Base-by-base conservation (phyloP, 805 yeast species). In the Saccharomycopsis vini region DNA sequence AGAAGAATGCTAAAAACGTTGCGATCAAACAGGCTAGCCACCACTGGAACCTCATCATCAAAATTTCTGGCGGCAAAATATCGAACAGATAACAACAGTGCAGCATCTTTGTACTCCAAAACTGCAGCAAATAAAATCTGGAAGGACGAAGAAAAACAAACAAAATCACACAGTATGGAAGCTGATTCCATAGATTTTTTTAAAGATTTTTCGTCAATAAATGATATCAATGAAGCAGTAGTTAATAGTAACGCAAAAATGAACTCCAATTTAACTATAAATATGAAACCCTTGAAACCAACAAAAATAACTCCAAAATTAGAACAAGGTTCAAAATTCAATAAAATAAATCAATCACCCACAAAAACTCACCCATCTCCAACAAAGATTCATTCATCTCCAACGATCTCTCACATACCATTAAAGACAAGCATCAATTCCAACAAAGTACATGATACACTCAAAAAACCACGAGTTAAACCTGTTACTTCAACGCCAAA, bases 1-100 rank as follows among this genome's bases (percentile, higher is more conserved):
- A 36, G 50, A 39, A 55, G 59, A 28, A 50, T 64, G 57, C 47
- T 56, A 34, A 63, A 62, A 33, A 63, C 71, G 2, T 49, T 66
- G 24, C 53, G 70, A 44, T 43, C 56, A 24, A 59, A 57, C 3
- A 53, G 49, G 42, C 49, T 47, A 0, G 46, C 53, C 28, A 50
- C 42, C 18, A 38, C 30, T 12, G 9, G 24, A 4, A 12, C 28
- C 9, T n/a, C 24, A 9, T 23, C 41, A 35, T 23, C 26, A n/a
- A 39, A 39, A 16, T 39, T 39, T 44, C 40, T 20, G 13, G 35
- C 18, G 18, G n/a, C 43, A n/a, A 35, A 36, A 18, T 22, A 28
- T 39, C 45, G 47, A 41, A 39, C 42, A 23, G 51, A 42, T 34
- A 44, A 40, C 19, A 45, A 50, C 29, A 39, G 40, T 24, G 23